phyloP scores from a whole-genome alignment of 371 early-diverging fungal genomes.

The Batrachochytrium dendrobatidis region DNA sequence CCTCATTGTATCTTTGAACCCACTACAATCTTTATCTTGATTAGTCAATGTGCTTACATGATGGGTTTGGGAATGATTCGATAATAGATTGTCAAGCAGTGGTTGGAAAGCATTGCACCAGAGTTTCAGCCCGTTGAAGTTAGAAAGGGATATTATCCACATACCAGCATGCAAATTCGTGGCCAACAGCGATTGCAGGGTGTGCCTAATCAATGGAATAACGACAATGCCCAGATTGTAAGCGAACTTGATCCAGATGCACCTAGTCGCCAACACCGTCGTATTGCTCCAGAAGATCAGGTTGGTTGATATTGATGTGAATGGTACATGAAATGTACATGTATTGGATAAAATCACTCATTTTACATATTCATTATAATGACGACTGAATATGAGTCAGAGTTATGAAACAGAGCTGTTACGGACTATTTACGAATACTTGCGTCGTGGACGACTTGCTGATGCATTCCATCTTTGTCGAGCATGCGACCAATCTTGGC shows the following conservation, averaged over 20 bases:
- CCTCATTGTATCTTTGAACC: too few species aligned
- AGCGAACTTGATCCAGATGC: slow-evolving; percentile 52
- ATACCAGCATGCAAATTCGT: slow-evolving; percentile 31
- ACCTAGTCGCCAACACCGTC: slow-evolving; percentile 35
- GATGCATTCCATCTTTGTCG: slow-evolving; percentile 46
- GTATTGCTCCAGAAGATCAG: slow-evolving; percentile 39
- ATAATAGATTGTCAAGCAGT: slow-evolving; percentile 41
- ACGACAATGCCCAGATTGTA: slow-evolving; percentile 12
- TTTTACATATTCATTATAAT: neutral
- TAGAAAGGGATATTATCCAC: slow-evolving; percentile 41
- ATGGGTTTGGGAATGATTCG: too few species aligned
- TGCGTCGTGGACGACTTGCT: slow-evolving; percentile 44
- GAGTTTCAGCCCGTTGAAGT: slow-evolving; percentile 42
- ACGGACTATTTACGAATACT: slow-evolving; percentile 45
- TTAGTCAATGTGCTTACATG: too few species aligned
- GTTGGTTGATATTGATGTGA: slow-evolving; percentile 13
- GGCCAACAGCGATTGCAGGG: neutral
- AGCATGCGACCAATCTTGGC: slow-evolving; percentile 51
- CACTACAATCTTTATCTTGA: too few species aligned
- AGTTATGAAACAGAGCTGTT: slow-evolving; percentile 39
- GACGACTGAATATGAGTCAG: slow-evolving; percentile 8
- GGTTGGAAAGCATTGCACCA: slow-evolving; percentile 50
- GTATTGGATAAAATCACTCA: neutral
- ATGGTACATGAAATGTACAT: too few species aligned
- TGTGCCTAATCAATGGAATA: neutral